phyloP scores from a whole-genome alignment of 208 protist species.

The Acanthamoeba triangularis region DNA sequence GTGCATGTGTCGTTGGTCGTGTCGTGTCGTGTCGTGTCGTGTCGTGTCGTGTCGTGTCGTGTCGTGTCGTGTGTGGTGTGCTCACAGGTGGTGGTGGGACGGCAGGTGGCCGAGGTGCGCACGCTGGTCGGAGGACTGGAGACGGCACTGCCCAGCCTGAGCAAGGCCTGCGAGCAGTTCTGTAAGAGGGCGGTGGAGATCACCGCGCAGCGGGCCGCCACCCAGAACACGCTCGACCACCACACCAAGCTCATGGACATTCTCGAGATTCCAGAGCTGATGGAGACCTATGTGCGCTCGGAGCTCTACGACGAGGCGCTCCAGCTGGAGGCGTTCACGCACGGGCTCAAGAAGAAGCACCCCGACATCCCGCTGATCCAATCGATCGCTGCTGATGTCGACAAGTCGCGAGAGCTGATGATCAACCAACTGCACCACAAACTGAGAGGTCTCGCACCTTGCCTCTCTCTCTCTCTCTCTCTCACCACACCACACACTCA shows the following conservation, averaged over 20 bases:
- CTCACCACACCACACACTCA: not conserved
- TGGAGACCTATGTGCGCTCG: slow-evolving; percentile 83
- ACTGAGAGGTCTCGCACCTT: not conserved
- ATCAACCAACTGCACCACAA: slow-evolving; percentile 72
- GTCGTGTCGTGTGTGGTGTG: not conserved
- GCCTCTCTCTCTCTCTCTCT: not conserved
- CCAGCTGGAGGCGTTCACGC: slow-evolving; percentile 65
- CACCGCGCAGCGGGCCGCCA: not conserved
- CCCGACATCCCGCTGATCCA: slow-evolving; percentile 60
- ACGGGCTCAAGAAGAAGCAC: slow-evolving; percentile 58
- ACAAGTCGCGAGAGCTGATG: slow-evolving; percentile 68
- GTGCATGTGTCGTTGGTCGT: too few relatives aligned
- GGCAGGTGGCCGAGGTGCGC: slow-evolving; percentile 25
- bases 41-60: not conserved
- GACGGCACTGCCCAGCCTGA: slow-evolving; percentile 58
- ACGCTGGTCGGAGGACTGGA: slow-evolving; percentile 8
- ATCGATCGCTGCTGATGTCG: slow-evolving; percentile 65
- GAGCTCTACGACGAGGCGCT: slow-evolving; percentile 84
- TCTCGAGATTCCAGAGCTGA: slow-evolving; percentile 83
- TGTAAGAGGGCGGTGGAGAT: slow-evolving; percentile 34
- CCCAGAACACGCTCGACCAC: slow-evolving; percentile 70
- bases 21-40: not conserved
- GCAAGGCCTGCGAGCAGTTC: slow-evolving; percentile 57
- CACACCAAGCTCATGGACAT: slow-evolving; percentile 81
- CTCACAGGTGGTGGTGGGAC: not conserved